Conservation (phyloP, 164 flowering plant genomes). For the Annona squamosa region DNA sequence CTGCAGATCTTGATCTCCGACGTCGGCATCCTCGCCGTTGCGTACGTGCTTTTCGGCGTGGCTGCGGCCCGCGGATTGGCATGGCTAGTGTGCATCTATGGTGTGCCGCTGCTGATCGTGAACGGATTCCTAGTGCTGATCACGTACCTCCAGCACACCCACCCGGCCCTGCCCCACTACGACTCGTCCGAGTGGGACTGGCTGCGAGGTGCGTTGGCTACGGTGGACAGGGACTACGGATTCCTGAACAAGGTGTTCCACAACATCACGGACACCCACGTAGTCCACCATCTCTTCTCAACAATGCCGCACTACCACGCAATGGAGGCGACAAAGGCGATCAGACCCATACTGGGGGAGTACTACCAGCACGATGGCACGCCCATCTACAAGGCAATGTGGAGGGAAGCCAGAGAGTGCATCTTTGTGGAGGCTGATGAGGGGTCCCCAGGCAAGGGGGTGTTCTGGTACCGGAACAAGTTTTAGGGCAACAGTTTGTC, state of each 20-base stretch:
- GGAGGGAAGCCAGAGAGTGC: conserved; percentile 73
- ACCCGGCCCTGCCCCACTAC: conserved; percentile 74
- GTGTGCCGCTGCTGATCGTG: conserved; percentile 60
- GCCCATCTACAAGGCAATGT: conserved; percentile 61
- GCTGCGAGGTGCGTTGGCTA: conserved; percentile 78
- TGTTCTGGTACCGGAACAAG: conserved; percentile 61
- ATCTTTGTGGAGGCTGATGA: conserved; percentile 69
- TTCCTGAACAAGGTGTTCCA: conserved; percentile 77
- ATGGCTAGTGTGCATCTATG: conserved; percentile 52
- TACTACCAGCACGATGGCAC: conserved; percentile 65
- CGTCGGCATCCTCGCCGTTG: conserved; percentile 44
- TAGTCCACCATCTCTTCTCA: conserved; percentile 75
- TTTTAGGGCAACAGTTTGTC: conserved; percentile 5
- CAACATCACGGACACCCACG: conserved; percentile 76
- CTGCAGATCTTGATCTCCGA: conserved; percentile 58
- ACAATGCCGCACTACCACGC: conserved; percentile 87
- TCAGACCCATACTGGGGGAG: conserved; percentile 63
- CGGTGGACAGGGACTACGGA: conserved; percentile 75
- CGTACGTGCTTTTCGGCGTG: conserved; percentile 34
- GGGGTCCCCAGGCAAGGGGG: conserved; percentile 43
- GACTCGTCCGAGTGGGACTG: conserved; percentile 85
- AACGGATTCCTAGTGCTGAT: conserved; percentile 70
- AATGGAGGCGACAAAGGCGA: conserved; percentile 75
- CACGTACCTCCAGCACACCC: conserved; percentile 81
- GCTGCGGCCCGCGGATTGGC: conserved; percentile 37